Base-by-base conservation (phyloP, 2,329 filamentous ascomycete species). In the Colletotrichum simmondsii region DNA sequence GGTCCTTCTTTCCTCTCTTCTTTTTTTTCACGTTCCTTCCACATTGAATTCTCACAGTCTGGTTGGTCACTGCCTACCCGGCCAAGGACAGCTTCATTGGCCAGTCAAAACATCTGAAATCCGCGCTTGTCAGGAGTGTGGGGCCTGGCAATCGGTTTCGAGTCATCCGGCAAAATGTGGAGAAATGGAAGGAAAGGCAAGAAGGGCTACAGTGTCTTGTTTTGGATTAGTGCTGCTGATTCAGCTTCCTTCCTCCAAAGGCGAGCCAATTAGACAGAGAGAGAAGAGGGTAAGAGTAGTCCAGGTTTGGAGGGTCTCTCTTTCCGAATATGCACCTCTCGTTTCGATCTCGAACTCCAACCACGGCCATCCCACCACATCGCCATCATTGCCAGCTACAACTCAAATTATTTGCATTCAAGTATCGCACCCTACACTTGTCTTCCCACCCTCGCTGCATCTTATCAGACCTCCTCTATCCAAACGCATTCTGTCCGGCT, bases 1-100 rank as follows among this genome's bases (percentile, higher is more conserved):
- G 11, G 16, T 63, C 22, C 24, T 82, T 75, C 65, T 80, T 77
- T 52, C 30, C 24, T 32, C 53, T 2, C 59, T n/a, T 11, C 52
- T n/a, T 6, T 6, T n/a, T 26, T 49, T 30, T 49, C 8, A 28
- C 7, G 7, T 56, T 24, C 57, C 35, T 54, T 54, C 60, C 56
- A 16, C n/a, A 26, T 42, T 42, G 37, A 19, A 42, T 16, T 26
- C 57, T 37, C n/a, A 19, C 28, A 24, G 24, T 35, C 52, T 19
- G 37, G 35, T 24, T 37, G 16, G 58, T 22, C 10, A 16, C n/a
- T 30, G 16, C 30, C 57, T 22, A 42, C 42, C 61, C 28, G 66
- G 46, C 26, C 19, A 53, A 42, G 16, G 26, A 22, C 30, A 11
- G 6, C 24, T 6, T 6, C 32, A 57, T 56, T 63, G 57, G 24